These are phyloP conservation scores for Pythium dissotocum DNA, from an alignment of 352 stramenopile species.

Conservation along the genomic window DNA sequence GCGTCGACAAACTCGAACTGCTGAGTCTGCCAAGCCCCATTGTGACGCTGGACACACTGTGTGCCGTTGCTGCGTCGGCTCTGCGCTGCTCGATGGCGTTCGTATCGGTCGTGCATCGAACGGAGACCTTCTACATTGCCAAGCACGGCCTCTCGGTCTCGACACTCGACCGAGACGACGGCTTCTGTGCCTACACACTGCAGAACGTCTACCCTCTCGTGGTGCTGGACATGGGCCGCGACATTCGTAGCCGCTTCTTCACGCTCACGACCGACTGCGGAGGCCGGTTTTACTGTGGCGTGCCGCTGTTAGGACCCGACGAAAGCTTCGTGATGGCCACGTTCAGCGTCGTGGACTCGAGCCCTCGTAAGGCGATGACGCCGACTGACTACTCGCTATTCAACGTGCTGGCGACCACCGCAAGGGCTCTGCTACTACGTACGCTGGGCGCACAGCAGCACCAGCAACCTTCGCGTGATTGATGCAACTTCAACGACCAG, in stretches of 20 bases:
- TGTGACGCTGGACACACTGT: constrained; percentile 13
- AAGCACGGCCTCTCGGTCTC: background rate
- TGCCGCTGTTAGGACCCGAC: constrained; percentile 18
- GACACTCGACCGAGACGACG: constrained; percentile 12
- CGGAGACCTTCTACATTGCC: background rate
- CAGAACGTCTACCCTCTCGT: constrained; percentile 21
- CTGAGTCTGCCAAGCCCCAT: background rate
- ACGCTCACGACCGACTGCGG: constrained; percentile 12
- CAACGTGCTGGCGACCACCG: background rate
- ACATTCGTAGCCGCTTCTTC: constrained; percentile 22
- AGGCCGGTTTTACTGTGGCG: constrained; percentile 21
- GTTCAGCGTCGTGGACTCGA: constrained; percentile 17
- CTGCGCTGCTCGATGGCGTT: constrained; percentile 14
- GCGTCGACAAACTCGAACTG: constrained; percentile 9
- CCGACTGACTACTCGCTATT: constrained; percentile 13
- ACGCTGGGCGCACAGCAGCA: background rate
- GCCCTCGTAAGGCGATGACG: constrained; percentile 2
- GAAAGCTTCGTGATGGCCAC: constrained; percentile 23
- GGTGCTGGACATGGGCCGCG: constrained; percentile 17
- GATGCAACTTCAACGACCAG: background rate
- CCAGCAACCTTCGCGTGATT: background rate
- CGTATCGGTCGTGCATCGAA: constrained; percentile 6
- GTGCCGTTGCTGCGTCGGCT: constrained; percentile 6
- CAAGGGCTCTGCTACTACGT: constrained; percentile 6
- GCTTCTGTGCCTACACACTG: constrained; percentile 24